phyloP scores from a whole-genome alignment of 31 red algal species.

The Bonnemaisonia californica region DNA sequence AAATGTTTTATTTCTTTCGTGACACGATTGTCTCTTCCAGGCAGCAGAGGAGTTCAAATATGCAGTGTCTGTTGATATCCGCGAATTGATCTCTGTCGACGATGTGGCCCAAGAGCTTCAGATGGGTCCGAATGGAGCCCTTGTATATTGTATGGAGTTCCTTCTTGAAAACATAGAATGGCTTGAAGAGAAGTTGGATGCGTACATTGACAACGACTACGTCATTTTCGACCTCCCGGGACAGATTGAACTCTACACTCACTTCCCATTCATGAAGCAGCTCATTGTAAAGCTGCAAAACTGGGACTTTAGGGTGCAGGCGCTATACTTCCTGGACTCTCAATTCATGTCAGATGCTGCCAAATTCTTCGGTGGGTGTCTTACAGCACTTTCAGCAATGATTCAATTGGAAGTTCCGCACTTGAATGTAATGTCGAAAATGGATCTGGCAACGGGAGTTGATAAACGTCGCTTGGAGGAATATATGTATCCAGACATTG shows the following conservation, averaged over 20 bases:
- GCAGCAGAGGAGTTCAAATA: slow-evolving; percentile 87
- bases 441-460: slow-evolving; percentile 66
- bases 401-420: slow-evolving; percentile 88
- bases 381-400: slow-evolving; percentile 91
- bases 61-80: slow-evolving; percentile 71
- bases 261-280: slow-evolving; percentile 83
- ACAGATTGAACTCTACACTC: slow-evolving; percentile 93
- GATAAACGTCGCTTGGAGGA: slow-evolving; percentile 39
- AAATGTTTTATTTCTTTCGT: background rate
- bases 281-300: slow-evolving; percentile 52
- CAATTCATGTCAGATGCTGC: slow-evolving; percentile 80
- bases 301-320: slow-evolving; percentile 72
- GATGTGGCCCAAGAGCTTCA: slow-evolving; percentile 81
- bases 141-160: slow-evolving; percentile 97
- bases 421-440: slow-evolving; percentile 88
- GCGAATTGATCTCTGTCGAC: slow-evolving; percentile 83
- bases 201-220: slow-evolving; percentile 84
- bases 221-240: slow-evolving; percentile 92
- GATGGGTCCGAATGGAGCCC: slow-evolving; percentile 89
- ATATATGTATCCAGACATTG: slow-evolving; percentile 61
- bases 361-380: slow-evolving; percentile 89
- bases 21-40: slow-evolving; percentile 2
- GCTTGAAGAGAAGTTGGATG: slow-evolving; percentile 74
- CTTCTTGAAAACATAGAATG: slow-evolving; percentile 87
- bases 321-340: slow-evolving; percentile 86